These are phyloP conservation scores for Epithemia pelagica DNA, from an alignment of 108 stramenopile species.

Conservation along the genomic window DNA sequence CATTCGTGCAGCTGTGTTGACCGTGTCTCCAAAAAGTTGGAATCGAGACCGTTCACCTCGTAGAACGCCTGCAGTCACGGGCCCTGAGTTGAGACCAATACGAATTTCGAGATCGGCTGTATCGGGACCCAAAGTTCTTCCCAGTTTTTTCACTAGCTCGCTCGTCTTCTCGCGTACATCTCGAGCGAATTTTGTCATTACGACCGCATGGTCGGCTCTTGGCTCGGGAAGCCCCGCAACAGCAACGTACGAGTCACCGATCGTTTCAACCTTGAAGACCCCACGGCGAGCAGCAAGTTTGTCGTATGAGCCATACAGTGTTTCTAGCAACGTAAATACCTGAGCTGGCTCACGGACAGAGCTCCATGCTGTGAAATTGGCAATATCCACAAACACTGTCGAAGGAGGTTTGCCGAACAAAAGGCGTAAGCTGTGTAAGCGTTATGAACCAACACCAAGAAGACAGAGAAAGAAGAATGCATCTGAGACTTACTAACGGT, in stretches of 20 bases:
- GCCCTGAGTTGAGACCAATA: conserved; percentile 20
- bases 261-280: conserved; percentile 17
- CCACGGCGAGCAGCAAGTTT: not conserved
- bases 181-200: conserved; percentile 21
- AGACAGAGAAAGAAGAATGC: no score
- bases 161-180: conserved; percentile 5
- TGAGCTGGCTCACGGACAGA: conserved; percentile 8
- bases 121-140: conserved; percentile 14
- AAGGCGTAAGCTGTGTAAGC: no score
- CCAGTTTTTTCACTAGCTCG: conserved; percentile 9
- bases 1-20: no score
- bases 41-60: no score
- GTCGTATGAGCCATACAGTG: conserved; percentile 10
- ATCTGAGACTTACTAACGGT: no score
- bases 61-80: conserved; percentile 18
- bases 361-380: no score
- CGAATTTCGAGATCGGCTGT: conserved; percentile 24
- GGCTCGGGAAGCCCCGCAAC: conserved; percentile 28
- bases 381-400: no score
- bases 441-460: no score
- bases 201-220: conserved; percentile 20
- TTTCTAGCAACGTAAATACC: conserved; percentile 14
- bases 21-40: no score
- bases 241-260: conserved; percentile 27
- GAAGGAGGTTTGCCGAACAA: no score